These are phyloP conservation scores for Anthoceros angustus DNA, from an alignment of 225 moss, liverwort and hornwort genomes.

Conservation along the genomic window DNA sequence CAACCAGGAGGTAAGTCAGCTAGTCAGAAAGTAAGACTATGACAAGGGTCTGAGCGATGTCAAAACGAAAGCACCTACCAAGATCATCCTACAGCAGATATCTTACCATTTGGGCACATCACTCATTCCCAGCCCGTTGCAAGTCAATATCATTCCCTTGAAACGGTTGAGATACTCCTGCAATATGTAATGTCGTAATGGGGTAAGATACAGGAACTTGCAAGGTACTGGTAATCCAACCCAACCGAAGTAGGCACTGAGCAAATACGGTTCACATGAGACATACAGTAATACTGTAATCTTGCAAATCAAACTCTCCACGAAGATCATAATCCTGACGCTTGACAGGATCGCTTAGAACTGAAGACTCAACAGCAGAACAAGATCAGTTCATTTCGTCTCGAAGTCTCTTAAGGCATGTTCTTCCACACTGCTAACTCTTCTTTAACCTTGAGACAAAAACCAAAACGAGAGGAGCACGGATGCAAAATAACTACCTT, in stretches of 20 bases:
- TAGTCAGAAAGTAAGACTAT: neutral
- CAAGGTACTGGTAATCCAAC: neutral
- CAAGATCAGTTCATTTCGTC: neutral
- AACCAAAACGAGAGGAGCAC: neutral
- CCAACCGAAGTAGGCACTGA: neutral
- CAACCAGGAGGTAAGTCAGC: too few species aligned
- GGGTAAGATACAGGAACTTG: neutral
- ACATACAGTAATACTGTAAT: constrained; percentile 82
- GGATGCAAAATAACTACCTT: constrained; percentile 35
- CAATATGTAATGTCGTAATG: neutral
- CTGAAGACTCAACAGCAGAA: constrained; percentile 18
- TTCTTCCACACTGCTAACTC: neutral
- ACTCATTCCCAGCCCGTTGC: constrained; percentile 87
- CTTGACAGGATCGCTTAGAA: constrained; percentile 78
- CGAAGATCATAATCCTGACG: constrained; percentile 83
- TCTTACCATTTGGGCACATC: constrained; percentile 42
- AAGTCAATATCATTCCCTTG: constrained; percentile 87
- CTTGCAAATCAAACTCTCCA: constrained; percentile 60
- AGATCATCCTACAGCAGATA: neutral
- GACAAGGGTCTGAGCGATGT: neutral
- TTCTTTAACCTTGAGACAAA: neutral
- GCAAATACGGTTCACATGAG: neutral
- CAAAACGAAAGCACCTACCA: neutral
- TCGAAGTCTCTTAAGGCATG: constrained; percentile 1
- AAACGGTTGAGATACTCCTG: constrained; percentile 92